Evolutionary conservation across 371 early-diverging fungal genomes (phyloP).

Genomic region (Saksenaea vasiformis): DNA sequence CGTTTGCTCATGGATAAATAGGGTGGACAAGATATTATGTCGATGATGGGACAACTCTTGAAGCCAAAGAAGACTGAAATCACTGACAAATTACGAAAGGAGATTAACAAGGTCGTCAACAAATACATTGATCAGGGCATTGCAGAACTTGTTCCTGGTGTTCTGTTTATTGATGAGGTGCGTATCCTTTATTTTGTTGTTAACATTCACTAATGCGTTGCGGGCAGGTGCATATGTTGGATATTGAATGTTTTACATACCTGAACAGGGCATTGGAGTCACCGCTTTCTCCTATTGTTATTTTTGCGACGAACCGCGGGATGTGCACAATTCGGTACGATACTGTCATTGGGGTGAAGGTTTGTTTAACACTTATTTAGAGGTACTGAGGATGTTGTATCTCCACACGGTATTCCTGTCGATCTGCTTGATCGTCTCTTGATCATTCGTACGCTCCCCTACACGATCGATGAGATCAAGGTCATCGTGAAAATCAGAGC

Average conservation of each 20-base stretch:
- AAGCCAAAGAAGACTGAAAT: slow-evolving; percentile 99
- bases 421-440: slow-evolving; percentile 97
- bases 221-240: slow-evolving; percentile 91
- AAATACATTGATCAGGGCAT: slow-evolving; percentile 98
- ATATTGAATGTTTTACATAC: slow-evolving; percentile 98
- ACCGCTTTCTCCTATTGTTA: slow-evolving; percentile 94
- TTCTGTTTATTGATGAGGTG: slow-evolving; percentile 97
- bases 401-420: slow-evolving; percentile 96
- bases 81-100: slow-evolving; percentile 94
- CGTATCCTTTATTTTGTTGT: slow-evolving; percentile 21
- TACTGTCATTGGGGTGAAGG: not conserved
- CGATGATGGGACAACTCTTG: slow-evolving; percentile 95
- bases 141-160: slow-evolving; percentile 97
- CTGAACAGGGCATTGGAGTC: slow-evolving; percentile 97
- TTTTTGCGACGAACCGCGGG: slow-evolving; percentile 97
- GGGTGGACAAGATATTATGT: slow-evolving; percentile 97
- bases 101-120: slow-evolving; percentile 99
- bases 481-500: slow-evolving; percentile 91
- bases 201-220: slow-evolving; percentile 9
- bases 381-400: slow-evolving; percentile 88
- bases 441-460: slow-evolving; percentile 92
- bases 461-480: slow-evolving; percentile 89
- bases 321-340: slow-evolving; percentile 87
- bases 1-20: slow-evolving; percentile 8
- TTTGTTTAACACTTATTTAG: slow-evolving; percentile 30